phyloP scores from a whole-genome alignment of 1,284 basidiomycete species.

The Hemileia vastatrix region DNA sequence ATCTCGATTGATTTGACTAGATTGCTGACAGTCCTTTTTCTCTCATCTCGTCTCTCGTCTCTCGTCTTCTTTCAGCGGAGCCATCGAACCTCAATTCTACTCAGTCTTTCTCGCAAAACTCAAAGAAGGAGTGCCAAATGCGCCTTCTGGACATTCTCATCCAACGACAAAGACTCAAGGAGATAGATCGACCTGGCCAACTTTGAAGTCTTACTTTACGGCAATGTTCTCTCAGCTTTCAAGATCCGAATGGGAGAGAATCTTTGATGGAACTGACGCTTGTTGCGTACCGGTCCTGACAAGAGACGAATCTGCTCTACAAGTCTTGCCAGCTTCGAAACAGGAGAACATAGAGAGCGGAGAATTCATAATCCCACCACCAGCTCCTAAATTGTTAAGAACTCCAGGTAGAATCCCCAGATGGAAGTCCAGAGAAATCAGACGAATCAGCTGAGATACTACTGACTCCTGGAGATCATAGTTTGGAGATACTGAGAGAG shows the following conservation, averaged over 20 bases:
- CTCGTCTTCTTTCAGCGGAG: constrained; percentile 10
- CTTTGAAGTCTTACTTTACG: constrained; percentile 54
- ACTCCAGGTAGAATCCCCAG: constrained; percentile 38
- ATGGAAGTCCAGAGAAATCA: background rate
- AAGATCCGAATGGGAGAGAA: constrained; percentile 59
- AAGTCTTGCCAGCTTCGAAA: constrained; percentile 26
- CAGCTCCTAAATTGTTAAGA: constrained; percentile 37
- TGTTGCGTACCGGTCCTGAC: constrained; percentile 63
- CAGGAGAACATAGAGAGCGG: constrained; percentile 24
- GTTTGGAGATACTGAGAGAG: constrained; percentile 34
- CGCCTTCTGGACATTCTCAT: too few relatives aligned
- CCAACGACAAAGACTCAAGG: constrained; percentile 53
- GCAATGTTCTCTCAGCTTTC: constrained; percentile 56
- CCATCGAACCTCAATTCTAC: constrained; percentile 32
- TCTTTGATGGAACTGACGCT: constrained; percentile 65
- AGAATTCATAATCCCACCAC: constrained; percentile 34
- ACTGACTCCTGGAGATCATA: constrained; percentile 39
- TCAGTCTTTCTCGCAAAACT: constrained; percentile 38
- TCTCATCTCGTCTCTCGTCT: too few relatives aligned
- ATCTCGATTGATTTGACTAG: constrained; percentile 33
- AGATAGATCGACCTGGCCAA: constrained; percentile 55
- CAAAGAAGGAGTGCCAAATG: constrained; percentile 50
- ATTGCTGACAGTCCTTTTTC: background rate
- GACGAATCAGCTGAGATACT: constrained; percentile 27
- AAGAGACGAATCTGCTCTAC: constrained; percentile 35